Conservation (phyloP, 345 rosid species). For the Aegle marmelos region DNA sequence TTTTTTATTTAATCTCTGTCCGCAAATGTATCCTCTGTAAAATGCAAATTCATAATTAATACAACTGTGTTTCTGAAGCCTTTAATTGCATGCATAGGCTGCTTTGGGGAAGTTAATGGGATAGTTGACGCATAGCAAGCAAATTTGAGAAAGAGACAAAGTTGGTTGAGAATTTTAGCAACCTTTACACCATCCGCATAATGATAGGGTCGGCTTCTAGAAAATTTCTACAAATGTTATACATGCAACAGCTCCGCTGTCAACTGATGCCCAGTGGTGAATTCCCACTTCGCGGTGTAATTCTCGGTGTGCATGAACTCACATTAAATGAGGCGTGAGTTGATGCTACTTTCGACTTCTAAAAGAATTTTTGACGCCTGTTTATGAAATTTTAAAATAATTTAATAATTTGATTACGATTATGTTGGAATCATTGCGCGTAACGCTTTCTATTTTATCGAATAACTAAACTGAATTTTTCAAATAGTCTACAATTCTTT, state of each 20-base stretch:
- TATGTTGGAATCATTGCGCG: too few relatives aligned
- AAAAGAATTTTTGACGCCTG: too few relatives aligned
- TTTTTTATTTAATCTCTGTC: not conserved
- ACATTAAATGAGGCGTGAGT: too few relatives aligned
- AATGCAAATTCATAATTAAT: not conserved
- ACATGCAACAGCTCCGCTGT: slow-evolving; percentile 1
- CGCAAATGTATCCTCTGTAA: too few relatives aligned
- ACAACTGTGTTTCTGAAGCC: not conserved
- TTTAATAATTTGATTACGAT: too few relatives aligned
- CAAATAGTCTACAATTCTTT: too few relatives aligned
- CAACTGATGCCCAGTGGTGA: not conserved
- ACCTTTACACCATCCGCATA: not conserved
- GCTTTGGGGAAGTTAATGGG: slow-evolving; percentile 1
- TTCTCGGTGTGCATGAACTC: not conserved
- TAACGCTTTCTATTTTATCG: too few relatives aligned
- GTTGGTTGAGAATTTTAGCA: slow-evolving; percentile 14
- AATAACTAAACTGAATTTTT: too few relatives aligned
- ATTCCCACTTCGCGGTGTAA: not conserved
- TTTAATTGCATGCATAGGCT: not conserved
- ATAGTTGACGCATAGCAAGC: slow-evolving; percentile 16
- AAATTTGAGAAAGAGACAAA: slow-evolving; percentile 22
- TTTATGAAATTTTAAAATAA: too few relatives aligned
- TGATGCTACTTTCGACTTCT: too few relatives aligned
- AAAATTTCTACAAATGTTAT: not conserved
- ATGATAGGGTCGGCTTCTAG: not conserved